Evolutionary conservation across 371 early-diverging fungal species (phyloP).

Genomic region (Mucor piriformis): DNA sequence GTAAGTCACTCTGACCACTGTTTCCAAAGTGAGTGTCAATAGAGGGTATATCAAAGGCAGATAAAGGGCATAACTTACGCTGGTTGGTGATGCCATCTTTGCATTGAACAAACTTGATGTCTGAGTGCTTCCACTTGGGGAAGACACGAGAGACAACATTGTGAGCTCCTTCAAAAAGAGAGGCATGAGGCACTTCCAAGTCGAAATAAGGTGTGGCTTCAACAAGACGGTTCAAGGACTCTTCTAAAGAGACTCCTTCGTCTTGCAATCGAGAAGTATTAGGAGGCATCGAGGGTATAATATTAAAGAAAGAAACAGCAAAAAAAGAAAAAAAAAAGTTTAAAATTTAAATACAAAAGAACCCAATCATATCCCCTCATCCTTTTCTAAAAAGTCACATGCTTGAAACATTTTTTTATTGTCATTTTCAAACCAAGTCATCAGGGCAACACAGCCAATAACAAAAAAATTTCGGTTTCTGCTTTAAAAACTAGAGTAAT

Average conservation of each 20-base stretch:
- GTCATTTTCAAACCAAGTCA: no score
- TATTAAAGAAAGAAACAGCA: neutral
- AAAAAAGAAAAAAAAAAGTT: neutral
- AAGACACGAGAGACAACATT: constrained; percentile 65
- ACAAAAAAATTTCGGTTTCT: no score
- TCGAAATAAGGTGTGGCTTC: constrained; percentile 57
- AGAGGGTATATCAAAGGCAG: no score
- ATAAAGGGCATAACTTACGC: constrained; percentile 48
- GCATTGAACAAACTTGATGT: constrained; percentile 73
- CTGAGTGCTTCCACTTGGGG: constrained; percentile 70
- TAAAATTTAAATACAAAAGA: no score
- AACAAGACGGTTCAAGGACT: constrained; percentile 36
- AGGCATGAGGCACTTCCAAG: constrained; percentile 52
- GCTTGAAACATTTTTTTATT: no score
- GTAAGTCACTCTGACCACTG: constrained; percentile 81
- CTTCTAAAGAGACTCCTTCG: constrained; percentile 8
- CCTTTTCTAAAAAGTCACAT: neutral
- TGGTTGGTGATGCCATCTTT: constrained; percentile 95
- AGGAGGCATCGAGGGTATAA: constrained; percentile 14
- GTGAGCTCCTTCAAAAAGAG: constrained; percentile 70
- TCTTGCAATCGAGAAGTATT: constrained; percentile 10
- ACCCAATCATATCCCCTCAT: neutral
- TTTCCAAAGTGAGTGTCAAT: neutral
- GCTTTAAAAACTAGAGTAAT: no score
- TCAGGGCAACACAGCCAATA: no score